phyloP scores from a whole-genome alignment of 768 basidiomycete genomes.

The Pleurotus giganteus region DNA sequence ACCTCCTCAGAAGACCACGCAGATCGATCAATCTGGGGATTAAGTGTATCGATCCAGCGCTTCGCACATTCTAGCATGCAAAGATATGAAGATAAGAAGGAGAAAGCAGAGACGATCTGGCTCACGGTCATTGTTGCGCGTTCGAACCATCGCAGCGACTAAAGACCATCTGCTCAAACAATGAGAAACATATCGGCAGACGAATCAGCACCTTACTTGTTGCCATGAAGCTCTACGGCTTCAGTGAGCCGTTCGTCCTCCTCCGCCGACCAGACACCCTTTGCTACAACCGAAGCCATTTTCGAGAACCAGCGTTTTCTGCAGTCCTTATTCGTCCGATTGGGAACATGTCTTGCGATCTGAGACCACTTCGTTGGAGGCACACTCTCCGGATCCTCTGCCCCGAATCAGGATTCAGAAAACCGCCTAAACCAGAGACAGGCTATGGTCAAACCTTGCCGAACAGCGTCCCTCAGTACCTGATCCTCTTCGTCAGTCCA shows the following conservation, averaged over 20 bases:
- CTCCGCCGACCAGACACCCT: conserved; percentile 61
- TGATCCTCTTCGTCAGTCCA: conserved; percentile 54
- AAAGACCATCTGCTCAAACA: conserved; percentile 46
- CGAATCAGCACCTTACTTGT: conserved; percentile 34
- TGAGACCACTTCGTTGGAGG: conserved; percentile 31
- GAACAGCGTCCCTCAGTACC: conserved; percentile 48
- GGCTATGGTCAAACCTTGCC: conserved; percentile 33
- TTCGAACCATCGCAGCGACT: conserved; percentile 57
- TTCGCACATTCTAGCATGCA: conserved; percentile 54
- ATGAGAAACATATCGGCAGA: background rate
- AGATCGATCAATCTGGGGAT: conserved; percentile 58
- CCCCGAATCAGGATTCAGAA: background rate
- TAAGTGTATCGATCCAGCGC: conserved; percentile 60
- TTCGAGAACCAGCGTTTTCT: conserved; percentile 63
- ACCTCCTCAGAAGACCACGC: conserved; percentile 58
- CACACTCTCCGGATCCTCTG: conserved; percentile 55
- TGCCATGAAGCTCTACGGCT: conserved; percentile 57
- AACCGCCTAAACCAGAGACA: conserved; percentile 16
- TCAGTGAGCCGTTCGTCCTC: conserved; percentile 57
- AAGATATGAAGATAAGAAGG: background rate
- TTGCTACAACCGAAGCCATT: conserved; percentile 61
- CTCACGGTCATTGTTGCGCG: conserved; percentile 60
- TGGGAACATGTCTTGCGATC: conserved; percentile 49
- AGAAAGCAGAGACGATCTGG: conserved; percentile 11
- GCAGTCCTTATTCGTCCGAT: conserved; percentile 63